Evolutionary conservation across 2,329 filamentous ascomycete genomes (phyloP), one percentile per base, ranked within the genome.

Genomic region (Immersiporthe knoxdaviesiana): DNA sequence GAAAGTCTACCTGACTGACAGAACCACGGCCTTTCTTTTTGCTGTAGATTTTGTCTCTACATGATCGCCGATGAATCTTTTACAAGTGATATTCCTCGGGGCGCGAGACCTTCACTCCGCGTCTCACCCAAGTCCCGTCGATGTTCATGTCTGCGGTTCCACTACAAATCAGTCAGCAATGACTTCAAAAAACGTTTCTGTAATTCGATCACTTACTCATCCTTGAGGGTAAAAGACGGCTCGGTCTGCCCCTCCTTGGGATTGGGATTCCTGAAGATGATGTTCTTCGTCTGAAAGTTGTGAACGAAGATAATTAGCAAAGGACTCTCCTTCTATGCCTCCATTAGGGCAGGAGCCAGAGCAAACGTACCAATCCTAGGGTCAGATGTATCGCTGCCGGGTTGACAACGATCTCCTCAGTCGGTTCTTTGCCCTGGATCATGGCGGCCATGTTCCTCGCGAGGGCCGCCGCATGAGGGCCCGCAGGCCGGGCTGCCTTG

Each of bases 401-500:
- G 18, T 58, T 69, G 44, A 80, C 76, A 67, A 74, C 75, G 3
- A 79, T 72, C 12, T 76, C 73, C 21, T 76, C 77, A 41, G 68
- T 69, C 11, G 76, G 75, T 64, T 75, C 71, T 37, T 74, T 72
- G 2, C 78, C 79, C 24, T 79, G 75, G 12, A 85, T 80, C 16
- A 81, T 66, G 2, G 77, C 76, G 1, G 82, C 71, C 44, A 87
- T 81, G 68, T 87, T 87, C 50, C 78, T 77, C 2, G 80, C 79
- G 0, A 83, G 83, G 3, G 83, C 75, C 11, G 78, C 76, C 0
- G 81, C 83, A 70, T 87, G 85, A 14, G 78, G 75, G 0, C 76
- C 73, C 0, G 81, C 83, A 0, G 84, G 81, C 18, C 83, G 76
- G 0, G 81, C 84, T 30, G 83, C 84, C 70, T 81, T 82, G 68